These are phyloP conservation scores for Oemleria cerasiformis DNA, from an alignment of 306 rosid species.

Conservation along the genomic window DNA sequence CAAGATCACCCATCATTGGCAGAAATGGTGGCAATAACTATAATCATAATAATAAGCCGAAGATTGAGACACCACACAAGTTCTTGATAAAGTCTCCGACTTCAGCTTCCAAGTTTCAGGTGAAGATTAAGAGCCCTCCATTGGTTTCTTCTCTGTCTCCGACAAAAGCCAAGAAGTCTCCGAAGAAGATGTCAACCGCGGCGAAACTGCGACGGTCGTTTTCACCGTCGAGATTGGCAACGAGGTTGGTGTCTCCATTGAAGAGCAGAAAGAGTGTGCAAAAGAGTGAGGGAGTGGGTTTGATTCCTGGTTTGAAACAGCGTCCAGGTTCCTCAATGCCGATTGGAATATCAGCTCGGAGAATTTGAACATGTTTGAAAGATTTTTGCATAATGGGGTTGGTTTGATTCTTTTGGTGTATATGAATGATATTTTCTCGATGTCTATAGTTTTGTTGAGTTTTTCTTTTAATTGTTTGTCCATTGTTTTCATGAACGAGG, in stretches of 20 bases:
- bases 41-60: slow-evolving; percentile 27
- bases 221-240: slow-evolving; percentile 76
- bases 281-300: slow-evolving; percentile 36
- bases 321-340: slow-evolving; percentile 45
- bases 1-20: slow-evolving; percentile 70
- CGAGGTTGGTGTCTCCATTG: slow-evolving; percentile 68
- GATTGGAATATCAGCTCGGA: slow-evolving; percentile 43
- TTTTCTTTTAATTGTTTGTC: slow-evolving; percentile 1
- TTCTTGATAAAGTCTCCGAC: slow-evolving; percentile 79
- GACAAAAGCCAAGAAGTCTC: slow-evolving; percentile 47
- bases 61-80: slow-evolving; percentile 59
- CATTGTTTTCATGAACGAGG: slow-evolving; percentile 3
- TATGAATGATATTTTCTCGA: slow-evolving; percentile 38
- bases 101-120: slow-evolving; percentile 60
- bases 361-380: slow-evolving; percentile 23
- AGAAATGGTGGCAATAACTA: slow-evolving; percentile 20
- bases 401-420: slow-evolving; percentile 8
- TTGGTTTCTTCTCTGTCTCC: slow-evolving; percentile 54
- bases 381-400: background rate
- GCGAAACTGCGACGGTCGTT: slow-evolving; percentile 63
- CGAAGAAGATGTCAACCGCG: slow-evolving; percentile 62
- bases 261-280: slow-evolving; percentile 52
- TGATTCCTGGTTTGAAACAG: slow-evolving; percentile 58
- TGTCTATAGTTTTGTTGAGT: slow-evolving; percentile 47
- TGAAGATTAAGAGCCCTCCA: slow-evolving; percentile 56